Evolutionary conservation across 352 stramenopile genomes (phyloP), one percentile per base, ranked within the genome.

Genomic region (Phytophthora fragariae): DNA sequence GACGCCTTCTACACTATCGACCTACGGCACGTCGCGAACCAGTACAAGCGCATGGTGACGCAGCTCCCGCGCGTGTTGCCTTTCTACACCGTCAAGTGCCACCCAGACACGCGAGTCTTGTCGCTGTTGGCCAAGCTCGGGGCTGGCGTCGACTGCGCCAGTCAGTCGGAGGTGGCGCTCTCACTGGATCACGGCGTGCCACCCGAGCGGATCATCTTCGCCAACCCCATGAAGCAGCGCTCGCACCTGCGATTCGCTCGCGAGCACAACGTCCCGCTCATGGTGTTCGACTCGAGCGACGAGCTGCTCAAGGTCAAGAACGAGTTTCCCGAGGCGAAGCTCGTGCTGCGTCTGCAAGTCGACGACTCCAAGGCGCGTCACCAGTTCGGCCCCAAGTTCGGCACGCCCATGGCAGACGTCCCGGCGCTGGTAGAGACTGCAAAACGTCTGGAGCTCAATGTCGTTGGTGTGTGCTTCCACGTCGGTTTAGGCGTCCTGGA

Each of bases 51-150:
- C 60, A 79, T 88, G 68, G 68, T 79, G 64, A 55, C 70, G 92
- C 55, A 80, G 73, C 47, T 88, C 7, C 79, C 81, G 37, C 79
- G 79, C 19, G 79, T 86, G 49, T 33, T 81, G 55, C 91, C 92
- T 10, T 98, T 96, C 73, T 98, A 97, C 79, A 95, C 93, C 33
- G 86, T 98, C 70, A 98, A 98, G 69, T 98, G 92, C 79, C 95
- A 97, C 75, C 85, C 87, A 10, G 88, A 97, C 77, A 62, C 49
- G 33, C 80, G 76, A 33, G 76, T 94, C 64, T 82, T 91, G 55
- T 64, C 77, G 41, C 66, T 82, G 59, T 62, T 89, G 37, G 68
- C 80, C 65, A 62, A 83, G 65, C 65, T 84, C 69, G 83, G 86
- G 47, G 84, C 81, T 37, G 75, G 81, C 27, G 96, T 98, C 54